Conservation (phyloP, 129 eudicot genomes). For the Helianthus tuberosus region DNA sequence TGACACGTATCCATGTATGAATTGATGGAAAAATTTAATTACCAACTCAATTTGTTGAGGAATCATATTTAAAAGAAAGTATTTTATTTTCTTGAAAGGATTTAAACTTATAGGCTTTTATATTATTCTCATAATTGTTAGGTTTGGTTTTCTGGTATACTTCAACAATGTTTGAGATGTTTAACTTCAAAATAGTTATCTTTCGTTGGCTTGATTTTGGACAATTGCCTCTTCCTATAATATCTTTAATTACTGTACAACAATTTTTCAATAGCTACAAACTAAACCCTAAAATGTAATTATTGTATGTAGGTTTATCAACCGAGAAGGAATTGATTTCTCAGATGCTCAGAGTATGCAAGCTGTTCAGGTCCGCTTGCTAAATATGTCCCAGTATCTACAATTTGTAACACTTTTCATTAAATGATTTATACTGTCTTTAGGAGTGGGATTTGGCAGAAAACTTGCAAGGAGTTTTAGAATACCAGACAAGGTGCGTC, state of each 20-base stretch:
- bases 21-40: background rate
- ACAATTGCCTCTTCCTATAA: conserved; percentile 9
- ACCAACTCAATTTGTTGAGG: background rate
- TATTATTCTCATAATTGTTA: background rate
- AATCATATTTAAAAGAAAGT: background rate
- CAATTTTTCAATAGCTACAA: conserved; percentile 7
- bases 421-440: conserved; percentile 6
- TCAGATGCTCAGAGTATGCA: conserved; percentile 99
- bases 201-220: conserved; percentile 12
- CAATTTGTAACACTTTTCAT: conserved; percentile 3
- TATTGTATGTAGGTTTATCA: conserved; percentile 65
- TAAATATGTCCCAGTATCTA: conserved; percentile 11
- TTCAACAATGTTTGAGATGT: conserved; percentile 5
- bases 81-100: background rate
- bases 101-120: conserved; percentile 11
- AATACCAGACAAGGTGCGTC: conserved; percentile 89
- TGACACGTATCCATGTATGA: background rate
- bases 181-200: conserved; percentile 13
- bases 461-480: conserved; percentile 86
- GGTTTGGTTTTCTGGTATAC: background rate
- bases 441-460: conserved; percentile 99
- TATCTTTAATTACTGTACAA: conserved; percentile 11
- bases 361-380: conserved; percentile 71
- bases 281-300: conserved; percentile 20
- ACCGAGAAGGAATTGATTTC: conserved; percentile 96